phyloP scores from a whole-genome alignment of 176 grass and related monocot genomes.

The Thalia dealbata region DNA sequence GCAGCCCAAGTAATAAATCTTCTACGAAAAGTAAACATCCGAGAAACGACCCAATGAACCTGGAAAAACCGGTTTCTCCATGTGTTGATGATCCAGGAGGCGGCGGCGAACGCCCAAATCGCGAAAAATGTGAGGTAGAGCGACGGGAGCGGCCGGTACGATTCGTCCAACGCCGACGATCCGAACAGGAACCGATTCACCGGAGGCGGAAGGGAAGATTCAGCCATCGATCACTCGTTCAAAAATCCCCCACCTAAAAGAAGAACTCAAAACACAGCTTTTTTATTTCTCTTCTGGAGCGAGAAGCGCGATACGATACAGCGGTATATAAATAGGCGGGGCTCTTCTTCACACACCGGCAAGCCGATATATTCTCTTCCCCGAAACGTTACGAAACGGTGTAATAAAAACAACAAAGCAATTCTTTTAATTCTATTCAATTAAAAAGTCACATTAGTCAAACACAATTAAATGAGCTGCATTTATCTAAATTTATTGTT shows the following conservation, averaged over 20 bases:
- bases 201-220: constrained; percentile 11
- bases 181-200: constrained; percentile 24
- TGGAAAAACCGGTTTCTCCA: constrained; percentile 79
- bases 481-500: no score
- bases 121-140: constrained; percentile 72
- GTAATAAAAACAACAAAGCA: not conserved
- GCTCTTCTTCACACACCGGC: not conserved
- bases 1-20: not conserved
- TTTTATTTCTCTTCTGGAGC: not conserved
- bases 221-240: constrained; percentile 17
- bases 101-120: constrained; percentile 70
- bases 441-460: not conserved
- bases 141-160: constrained; percentile 68
- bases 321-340: constrained; percentile 41
- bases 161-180: constrained; percentile 32
- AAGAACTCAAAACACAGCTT: not conserved
- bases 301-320: not conserved
- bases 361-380: not conserved
- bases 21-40: not conserved
- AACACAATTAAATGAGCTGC: no score
- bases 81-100: constrained; percentile 72
- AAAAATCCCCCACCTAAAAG: not conserved
- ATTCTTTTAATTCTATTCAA: not conserved
- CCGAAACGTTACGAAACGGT: not conserved
- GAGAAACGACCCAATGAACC: constrained; percentile 27